A percentile compares a stretch with the other conserved stretches of the same genome.
These are phyloP conservation scores for Euptelea pleiosperma DNA, from an alignment of 164 flowering plant species.

Conservation along the genomic window DNA sequence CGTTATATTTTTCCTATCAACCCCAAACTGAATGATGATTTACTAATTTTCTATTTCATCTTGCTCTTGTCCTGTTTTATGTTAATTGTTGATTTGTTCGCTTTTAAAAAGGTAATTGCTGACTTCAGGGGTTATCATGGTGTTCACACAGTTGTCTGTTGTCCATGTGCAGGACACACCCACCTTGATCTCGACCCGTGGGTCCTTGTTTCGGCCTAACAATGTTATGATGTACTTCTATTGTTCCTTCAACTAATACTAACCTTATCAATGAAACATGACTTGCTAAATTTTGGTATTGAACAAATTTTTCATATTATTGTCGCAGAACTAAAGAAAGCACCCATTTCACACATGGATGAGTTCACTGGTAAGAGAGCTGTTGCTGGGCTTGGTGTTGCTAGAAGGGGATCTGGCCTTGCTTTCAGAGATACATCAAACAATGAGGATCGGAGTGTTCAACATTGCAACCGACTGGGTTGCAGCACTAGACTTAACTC, in stretches of 20 bases:
- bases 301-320: not conserved
- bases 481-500: constrained; percentile 65
- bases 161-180: not conserved
- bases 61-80: no score
- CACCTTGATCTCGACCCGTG: not conserved
- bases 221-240: not conserved
- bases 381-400: constrained; percentile 28
- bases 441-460: constrained; percentile 35
- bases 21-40: no score
- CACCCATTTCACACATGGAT: constrained; percentile 45
- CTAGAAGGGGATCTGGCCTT: constrained; percentile 40
- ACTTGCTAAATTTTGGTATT: not conserved
- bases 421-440: constrained; percentile 40
- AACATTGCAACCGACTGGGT: constrained; percentile 57
- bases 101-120: no score
- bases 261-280: not conserved
- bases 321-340: constrained; percentile 18
- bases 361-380: constrained; percentile 47
- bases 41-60: no score
- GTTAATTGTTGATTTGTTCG: no score
- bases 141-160: not conserved
- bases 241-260: not conserved
- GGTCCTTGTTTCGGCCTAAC: not conserved
- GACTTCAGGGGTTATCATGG: no score
- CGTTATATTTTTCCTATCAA: no score